Percentiles rank a stretch among this genome's conserved stretches.
phyloP scores from a whole-genome alignment of 1,284 basidiomycete genomes.

The Albatrellus sp. region DNA sequence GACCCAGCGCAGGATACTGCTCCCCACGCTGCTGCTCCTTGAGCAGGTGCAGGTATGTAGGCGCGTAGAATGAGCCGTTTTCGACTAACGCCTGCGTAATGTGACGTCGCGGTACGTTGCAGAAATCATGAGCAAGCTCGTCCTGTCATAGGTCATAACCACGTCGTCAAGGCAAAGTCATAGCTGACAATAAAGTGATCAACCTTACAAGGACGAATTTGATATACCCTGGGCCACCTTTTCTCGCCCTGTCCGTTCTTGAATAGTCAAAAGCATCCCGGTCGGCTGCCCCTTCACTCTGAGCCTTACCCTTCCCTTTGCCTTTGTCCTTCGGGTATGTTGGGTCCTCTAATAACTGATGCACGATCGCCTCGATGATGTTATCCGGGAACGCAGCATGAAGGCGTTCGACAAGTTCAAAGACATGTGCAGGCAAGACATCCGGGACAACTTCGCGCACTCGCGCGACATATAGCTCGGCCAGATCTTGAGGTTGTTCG shows the following conservation, averaged over 20 bases:
- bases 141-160: slow-evolving; percentile 21
- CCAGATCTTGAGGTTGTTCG: slow-evolving; percentile 4
- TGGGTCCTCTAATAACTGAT: slow-evolving; percentile 47
- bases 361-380: slow-evolving; percentile 41
- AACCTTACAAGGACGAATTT: slow-evolving; percentile 35
- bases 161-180: not conserved
- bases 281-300: slow-evolving; percentile 11
- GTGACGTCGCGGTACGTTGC: slow-evolving; percentile 38
- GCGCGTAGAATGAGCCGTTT: slow-evolving; percentile 42
- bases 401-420: slow-evolving; percentile 30
- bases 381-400: slow-evolving; percentile 18
- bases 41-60: slow-evolving; percentile 35
- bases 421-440: slow-evolving; percentile 40
- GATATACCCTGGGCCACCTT: slow-evolving; percentile 31
- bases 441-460: slow-evolving; percentile 60
- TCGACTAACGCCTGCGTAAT: slow-evolving; percentile 28
- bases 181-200: not conserved
- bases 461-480: slow-evolving; percentile 24
- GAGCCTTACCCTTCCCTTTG: slow-evolving; percentile 25
- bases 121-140: slow-evolving; percentile 44
- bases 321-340: slow-evolving; percentile 48
- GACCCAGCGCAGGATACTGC: too few species aligned
- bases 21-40: slow-evolving; percentile 28
- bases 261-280: slow-evolving; percentile 36
- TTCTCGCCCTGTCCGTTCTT: slow-evolving; percentile 26